These are phyloP conservation scores for Harrya chromipes DNA, from an alignment of 768 basidiomycete genomes.

Conservation along the genomic window DNA sequence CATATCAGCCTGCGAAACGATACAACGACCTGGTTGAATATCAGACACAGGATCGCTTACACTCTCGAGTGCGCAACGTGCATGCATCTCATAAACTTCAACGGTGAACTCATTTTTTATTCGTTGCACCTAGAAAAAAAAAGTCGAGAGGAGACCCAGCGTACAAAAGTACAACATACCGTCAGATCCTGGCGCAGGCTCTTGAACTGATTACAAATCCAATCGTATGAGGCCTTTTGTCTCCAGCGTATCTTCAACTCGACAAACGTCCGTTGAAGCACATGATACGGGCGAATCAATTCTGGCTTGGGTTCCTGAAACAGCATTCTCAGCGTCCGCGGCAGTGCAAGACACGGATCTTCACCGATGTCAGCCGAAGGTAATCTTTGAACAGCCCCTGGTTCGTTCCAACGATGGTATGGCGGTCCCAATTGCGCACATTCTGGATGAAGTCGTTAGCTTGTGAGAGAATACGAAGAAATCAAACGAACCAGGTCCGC, in stretches of 20 bases:
- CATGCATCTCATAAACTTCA: slow-evolving; percentile 97
- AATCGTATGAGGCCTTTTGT: slow-evolving; percentile 69
- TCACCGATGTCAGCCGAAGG: slow-evolving; percentile 86
- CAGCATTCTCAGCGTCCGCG: slow-evolving; percentile 5
- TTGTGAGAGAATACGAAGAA: background rate
- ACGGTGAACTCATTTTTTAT: slow-evolving; percentile 99
- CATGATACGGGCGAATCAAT: slow-evolving; percentile 83
- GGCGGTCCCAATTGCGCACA: slow-evolving; percentile 93
- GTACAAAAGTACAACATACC: slow-evolving; percentile 47
- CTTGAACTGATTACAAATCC: slow-evolving; percentile 99
- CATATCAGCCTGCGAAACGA: slow-evolving; percentile 74
- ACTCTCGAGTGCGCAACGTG: slow-evolving; percentile 91
- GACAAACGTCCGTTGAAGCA: slow-evolving; percentile 80
- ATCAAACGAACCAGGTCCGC: slow-evolving; percentile 58
- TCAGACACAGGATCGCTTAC: slow-evolving; percentile 41
- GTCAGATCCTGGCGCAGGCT: slow-evolving; percentile 96
- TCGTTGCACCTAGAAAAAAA: slow-evolving; percentile 76
- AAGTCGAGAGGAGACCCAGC: slow-evolving; percentile 1
- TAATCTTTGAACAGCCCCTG: slow-evolving; percentile 94
- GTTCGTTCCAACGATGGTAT: slow-evolving; percentile 92
- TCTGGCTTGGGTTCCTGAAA: slow-evolving; percentile 91
- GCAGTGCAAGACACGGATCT: background rate
- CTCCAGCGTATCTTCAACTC: slow-evolving; percentile 90
- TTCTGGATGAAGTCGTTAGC: slow-evolving; percentile 52
- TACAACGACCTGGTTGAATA: slow-evolving; percentile 13